Percentiles rank a stretch among this genome's conserved stretches.
These are phyloP conservation scores for Trichophyton rubrum DNA, from an alignment of 2,329 filamentous ascomycete genomes.

Conservation along the genomic window DNA sequence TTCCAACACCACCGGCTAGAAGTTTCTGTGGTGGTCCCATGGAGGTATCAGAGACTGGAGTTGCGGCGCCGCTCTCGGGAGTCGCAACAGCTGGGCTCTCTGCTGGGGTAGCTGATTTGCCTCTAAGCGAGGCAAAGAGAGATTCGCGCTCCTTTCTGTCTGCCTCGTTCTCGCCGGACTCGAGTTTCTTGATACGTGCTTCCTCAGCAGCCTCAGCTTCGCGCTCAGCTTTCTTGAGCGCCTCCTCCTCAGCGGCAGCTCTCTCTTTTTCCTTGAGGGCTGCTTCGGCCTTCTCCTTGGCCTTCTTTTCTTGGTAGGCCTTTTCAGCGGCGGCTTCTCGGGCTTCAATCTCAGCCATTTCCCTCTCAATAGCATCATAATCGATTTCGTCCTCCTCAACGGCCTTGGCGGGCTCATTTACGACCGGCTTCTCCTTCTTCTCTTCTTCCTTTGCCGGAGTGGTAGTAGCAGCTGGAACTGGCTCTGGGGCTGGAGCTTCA, in stretches of 20 bases:
- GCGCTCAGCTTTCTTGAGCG: conserved; percentile 37
- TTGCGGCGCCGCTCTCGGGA: conserved; percentile 35
- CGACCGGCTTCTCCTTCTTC: conserved; percentile 21
- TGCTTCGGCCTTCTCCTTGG: conserved; percentile 53
- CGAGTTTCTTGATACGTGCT: conserved; percentile 32
- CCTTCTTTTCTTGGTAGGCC: conserved; percentile 56
- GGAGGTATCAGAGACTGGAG: conserved; percentile 32
- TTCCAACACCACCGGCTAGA: conserved; percentile 35
- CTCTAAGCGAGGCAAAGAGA: conserved; percentile 34
- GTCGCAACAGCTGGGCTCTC: conserved; percentile 25
- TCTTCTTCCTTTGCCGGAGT: conserved; percentile 12
- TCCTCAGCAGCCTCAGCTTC: conserved; percentile 38
- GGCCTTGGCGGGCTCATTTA: conserved; percentile 12
- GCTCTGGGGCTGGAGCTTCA: neutral
- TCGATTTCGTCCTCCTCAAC: conserved; percentile 32
- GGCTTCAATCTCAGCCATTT: conserved; percentile 36
- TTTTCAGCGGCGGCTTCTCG: conserved; percentile 35
- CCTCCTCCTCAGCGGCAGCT: conserved; percentile 32
- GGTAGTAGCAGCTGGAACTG: conserved; percentile 15
- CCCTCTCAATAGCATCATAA: conserved; percentile 35
- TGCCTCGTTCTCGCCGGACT: conserved; percentile 24
- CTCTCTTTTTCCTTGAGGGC: conserved; percentile 37
- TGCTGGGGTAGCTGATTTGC: conserved; percentile 23
- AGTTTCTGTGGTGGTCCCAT: conserved; percentile 43
- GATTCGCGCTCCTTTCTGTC: conserved; percentile 26